phyloP scores from a whole-genome alignment of 768 basidiomycete species.

The Mycena amicta region DNA sequence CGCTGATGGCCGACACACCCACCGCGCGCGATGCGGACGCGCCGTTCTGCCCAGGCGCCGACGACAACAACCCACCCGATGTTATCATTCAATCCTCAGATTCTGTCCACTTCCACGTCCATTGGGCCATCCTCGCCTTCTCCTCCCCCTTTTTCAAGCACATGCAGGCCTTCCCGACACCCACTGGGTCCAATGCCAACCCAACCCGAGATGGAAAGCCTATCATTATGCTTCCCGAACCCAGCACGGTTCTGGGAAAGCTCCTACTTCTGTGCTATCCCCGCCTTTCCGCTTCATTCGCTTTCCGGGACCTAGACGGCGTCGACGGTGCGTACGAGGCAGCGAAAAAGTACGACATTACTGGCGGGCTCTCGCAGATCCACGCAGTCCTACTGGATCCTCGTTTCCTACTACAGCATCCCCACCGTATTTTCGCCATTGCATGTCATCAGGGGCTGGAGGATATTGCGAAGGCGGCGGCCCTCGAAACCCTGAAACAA shows the following conservation, averaged over 20 bases:
- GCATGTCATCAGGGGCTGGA: constrained; percentile 25
- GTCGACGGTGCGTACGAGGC: constrained; percentile 35
- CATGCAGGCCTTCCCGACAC: constrained; percentile 33
- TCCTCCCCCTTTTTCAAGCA: constrained; percentile 39
- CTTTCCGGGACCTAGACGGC: constrained; percentile 27
- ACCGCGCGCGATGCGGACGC: constrained; percentile 9
- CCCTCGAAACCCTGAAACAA: constrained; percentile 9
- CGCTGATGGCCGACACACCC: background rate
- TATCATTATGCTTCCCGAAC: constrained; percentile 36
- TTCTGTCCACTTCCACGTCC: constrained; percentile 38
- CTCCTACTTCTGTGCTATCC: constrained; percentile 39
- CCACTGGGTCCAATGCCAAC: constrained; percentile 27
- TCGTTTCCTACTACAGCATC: constrained; percentile 11
- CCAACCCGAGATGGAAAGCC: constrained; percentile 30
- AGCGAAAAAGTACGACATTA: constrained; percentile 40
- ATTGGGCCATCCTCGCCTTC: constrained; percentile 42
- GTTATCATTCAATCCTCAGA: constrained; percentile 45
- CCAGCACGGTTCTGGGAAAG: constrained; percentile 32
- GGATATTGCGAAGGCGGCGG: constrained; percentile 9
- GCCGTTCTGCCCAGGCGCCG: constrained; percentile 10
- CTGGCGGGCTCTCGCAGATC: constrained; percentile 30
- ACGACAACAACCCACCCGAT: constrained; percentile 35
- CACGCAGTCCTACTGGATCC: constrained; percentile 9
- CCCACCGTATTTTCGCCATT: constrained; percentile 26
- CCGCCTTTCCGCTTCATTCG: constrained; percentile 20